A percentile compares a stretch with the other conserved stretches of the same genome.
These are phyloP conservation scores for Pseudocercospora macadamiae DNA, from an alignment of 2,329 filamentous ascomycete species.

Conservation along the genomic window DNA sequence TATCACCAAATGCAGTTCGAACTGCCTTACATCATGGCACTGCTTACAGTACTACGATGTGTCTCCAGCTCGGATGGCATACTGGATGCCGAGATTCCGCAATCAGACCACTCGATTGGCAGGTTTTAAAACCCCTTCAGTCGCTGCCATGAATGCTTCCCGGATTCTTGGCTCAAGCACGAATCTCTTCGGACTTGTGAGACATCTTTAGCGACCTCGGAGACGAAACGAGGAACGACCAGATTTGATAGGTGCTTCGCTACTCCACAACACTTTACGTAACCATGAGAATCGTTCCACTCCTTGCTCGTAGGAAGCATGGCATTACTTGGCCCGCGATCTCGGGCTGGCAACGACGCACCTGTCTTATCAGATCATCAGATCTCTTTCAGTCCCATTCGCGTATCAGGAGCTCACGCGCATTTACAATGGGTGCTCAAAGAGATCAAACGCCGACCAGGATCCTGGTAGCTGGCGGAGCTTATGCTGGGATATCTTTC, in stretches of 20 bases:
- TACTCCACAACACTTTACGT: slow-evolving; percentile 3
- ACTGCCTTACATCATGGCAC: too few relatives aligned
- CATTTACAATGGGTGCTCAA: not conserved
- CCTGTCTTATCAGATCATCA: slow-evolving; percentile 7
- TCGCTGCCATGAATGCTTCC: not conserved
- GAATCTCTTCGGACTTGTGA: too few relatives aligned
- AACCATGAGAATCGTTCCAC: slow-evolving; percentile 5
- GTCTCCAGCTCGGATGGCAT: too few relatives aligned
- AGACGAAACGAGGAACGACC: not conserved
- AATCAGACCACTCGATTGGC: not conserved
- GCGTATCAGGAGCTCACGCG: too few relatives aligned
- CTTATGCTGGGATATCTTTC: slow-evolving; percentile 22
- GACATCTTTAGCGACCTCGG: not conserved
- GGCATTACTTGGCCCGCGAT: slow-evolving; percentile 1
- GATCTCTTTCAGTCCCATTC: not conserved
- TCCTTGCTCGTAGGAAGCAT: not conserved
- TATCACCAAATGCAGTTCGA: too few relatives aligned
- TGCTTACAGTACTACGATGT: too few relatives aligned
- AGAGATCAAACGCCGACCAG: not conserved
- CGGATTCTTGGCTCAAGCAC: too few relatives aligned
- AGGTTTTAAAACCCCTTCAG: not conserved
- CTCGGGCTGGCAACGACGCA: not conserved
- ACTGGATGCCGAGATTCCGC: too few relatives aligned
- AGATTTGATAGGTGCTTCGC: not conserved
- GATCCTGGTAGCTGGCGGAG: slow-evolving; percentile 22